Evolutionary conservation across 2,329 filamentous ascomycete genomes (phyloP), one percentile per base, ranked within the genome.

Genomic region (Chrysosporium queenslandicum): DNA sequence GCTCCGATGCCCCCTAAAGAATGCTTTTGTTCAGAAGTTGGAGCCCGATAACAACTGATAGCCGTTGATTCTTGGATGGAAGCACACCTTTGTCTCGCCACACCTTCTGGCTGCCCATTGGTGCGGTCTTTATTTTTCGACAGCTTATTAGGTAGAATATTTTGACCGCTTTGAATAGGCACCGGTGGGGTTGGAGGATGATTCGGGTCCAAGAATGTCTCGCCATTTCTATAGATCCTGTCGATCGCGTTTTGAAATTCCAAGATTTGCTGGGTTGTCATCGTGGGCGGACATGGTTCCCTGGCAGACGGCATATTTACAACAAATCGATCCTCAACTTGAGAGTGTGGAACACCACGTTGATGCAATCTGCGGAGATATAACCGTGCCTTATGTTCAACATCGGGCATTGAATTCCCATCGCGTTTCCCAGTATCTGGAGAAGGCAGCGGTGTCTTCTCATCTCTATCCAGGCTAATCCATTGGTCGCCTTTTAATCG

Each of bases 221-320:
- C 64, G 9, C 61, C 65, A 47, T 63, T 58, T 16, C 57, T 62
- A 41, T 62, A 61, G 21, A 65, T 60, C 40, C 50, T 59, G 29
- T 68, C 65, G 11, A 70, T 67, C 29, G 62, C 67, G 46, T 63
- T 59, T 46, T 72, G 70, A 40, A 68, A 73, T 14, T 68, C 60
- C 2, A 58, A 43, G 32, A 72, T 71, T 52, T 72, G 66, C 29
- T 67, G 61, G 1, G 61, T 59, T 3, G 65, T 69, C 66, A 72
- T 67, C 1, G 60, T 64, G 3, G 67, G 64, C 2, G 69, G 69
- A 40, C 68, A 69, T 0, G 70, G 68, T 1, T 72, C 68, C 34
- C 63, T 68, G 2, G 69, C 68, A 18, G 68, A 67, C 4, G 69
- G 69, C 68, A 71, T 72, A 46, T 72, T 63, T 30, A 72, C 67